These are phyloP conservation scores for Ophiosphaerella herpotricha DNA, from an alignment of 2,329 filamentous ascomycete genomes.

Conservation along the genomic window DNA sequence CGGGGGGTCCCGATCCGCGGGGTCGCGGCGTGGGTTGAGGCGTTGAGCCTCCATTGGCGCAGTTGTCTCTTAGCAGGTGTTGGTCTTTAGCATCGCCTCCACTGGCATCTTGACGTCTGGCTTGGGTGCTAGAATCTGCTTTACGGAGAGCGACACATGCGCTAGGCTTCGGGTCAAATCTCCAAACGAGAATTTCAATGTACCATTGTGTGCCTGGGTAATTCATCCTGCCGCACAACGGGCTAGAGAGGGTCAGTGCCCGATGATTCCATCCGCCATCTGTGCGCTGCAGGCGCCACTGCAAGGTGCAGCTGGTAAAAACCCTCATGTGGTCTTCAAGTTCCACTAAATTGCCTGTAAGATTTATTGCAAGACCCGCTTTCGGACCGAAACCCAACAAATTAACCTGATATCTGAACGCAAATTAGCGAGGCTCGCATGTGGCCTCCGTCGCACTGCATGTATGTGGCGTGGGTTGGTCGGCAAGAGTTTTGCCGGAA, in stretches of 20 bases:
- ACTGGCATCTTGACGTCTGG: conserved; percentile 10
- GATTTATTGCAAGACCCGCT: conserved; percentile 37
- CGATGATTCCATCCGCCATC: conserved; percentile 20
- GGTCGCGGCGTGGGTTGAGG: conserved; percentile 24
- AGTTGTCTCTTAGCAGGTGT: conserved; percentile 11
- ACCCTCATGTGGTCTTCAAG: conserved; percentile 23
- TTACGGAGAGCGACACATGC: conserved; percentile 7
- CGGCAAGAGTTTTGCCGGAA: background rate
- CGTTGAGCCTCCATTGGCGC: conserved; percentile 40
- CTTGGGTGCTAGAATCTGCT: conserved; percentile 15
- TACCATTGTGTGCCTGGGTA: background rate
- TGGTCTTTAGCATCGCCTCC: conserved; percentile 25
- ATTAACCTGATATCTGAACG: conserved; percentile 29
- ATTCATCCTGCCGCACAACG: conserved; percentile 16
- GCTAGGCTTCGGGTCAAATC: background rate
- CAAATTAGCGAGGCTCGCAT: conserved; percentile 22
- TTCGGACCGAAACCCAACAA: conserved; percentile 35
- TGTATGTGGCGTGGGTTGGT: background rate
- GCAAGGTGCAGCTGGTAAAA: conserved; percentile 31
- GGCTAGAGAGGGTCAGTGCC: conserved; percentile 22
- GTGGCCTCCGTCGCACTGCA: background rate
- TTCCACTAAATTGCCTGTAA: conserved; percentile 36
- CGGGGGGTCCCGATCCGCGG: conserved; percentile 39
- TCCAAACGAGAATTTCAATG: too few species aligned
- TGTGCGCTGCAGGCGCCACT: conserved; percentile 29